Percentiles rank a stretch among this genome's conserved stretches.
These are phyloP conservation scores for Bipolaris oryzae DNA, from an alignment of 2,329 filamentous ascomycete genomes.

Conservation along the genomic window DNA sequence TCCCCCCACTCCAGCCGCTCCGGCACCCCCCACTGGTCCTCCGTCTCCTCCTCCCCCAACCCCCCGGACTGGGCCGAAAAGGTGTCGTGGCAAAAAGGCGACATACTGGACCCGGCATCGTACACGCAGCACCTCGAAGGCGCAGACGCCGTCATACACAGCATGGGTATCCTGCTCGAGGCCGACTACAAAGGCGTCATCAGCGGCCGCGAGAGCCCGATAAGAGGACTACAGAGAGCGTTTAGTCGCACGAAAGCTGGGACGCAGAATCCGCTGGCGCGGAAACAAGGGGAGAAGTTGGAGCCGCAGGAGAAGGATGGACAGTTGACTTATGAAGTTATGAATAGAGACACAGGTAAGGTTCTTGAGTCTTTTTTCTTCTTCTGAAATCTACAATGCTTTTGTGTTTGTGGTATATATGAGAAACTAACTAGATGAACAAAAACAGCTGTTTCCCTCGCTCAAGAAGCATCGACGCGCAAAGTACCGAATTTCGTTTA, in stretches of 20 bases:
- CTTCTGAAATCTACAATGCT: constrained; percentile 2
- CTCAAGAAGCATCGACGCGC: constrained; percentile 72
- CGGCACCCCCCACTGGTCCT: constrained; percentile 84
- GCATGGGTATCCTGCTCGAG: constrained; percentile 93
- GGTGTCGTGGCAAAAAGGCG: constrained; percentile 85
- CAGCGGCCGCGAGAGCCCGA: constrained; percentile 80
- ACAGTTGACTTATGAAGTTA: constrained; percentile 92
- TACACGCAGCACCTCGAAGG: constrained; percentile 78
- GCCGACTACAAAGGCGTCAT: constrained; percentile 96
- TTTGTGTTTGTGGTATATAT: neutral
- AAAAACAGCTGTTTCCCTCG: constrained; percentile 73
- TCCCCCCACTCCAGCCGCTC: constrained; percentile 78
- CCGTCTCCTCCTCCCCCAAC: constrained; percentile 71
- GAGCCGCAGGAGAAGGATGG: constrained; percentile 70
- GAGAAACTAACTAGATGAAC: neutral
- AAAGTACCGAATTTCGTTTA: constrained; percentile 77
- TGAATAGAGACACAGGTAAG: constrained; percentile 82
- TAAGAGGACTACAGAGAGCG: constrained; percentile 76
- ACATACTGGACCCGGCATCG: constrained; percentile 81
- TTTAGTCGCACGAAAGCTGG: constrained; percentile 70
- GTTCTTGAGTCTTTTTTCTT: neutral
- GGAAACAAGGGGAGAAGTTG: constrained; percentile 63
- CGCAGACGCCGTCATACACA: constrained; percentile 88
- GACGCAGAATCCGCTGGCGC: constrained; percentile 72
- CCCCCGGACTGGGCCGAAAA: constrained; percentile 81